A percentile compares a stretch with the other conserved stretches of the same genome.
phyloP scores from a whole-genome alignment of 805 yeast genomes.

The Schwanniomyces vanrijiae region DNA sequence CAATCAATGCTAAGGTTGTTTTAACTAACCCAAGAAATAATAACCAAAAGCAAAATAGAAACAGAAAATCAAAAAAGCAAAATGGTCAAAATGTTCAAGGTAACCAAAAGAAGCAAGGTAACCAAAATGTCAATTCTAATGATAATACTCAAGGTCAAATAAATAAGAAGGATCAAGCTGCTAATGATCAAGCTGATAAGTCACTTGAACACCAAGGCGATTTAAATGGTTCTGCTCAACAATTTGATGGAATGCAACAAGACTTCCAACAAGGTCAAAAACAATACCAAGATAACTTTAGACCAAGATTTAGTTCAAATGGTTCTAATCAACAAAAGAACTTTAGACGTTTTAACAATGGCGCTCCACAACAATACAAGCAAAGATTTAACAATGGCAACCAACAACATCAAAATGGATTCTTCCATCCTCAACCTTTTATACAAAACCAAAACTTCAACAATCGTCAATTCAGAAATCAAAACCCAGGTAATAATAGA shows the following conservation, averaged over 20 bases:
- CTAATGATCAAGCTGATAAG: slow-evolving; percentile 2
- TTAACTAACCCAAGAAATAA: slow-evolving; percentile 36
- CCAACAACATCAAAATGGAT: slow-evolving; percentile 22
- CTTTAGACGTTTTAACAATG: slow-evolving; percentile 26
- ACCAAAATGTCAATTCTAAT: not conserved
- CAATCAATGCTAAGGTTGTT: slow-evolving; percentile 42
- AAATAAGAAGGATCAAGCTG: slow-evolving; percentile 5
- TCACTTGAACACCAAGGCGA: slow-evolving; percentile 4
- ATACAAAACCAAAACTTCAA: slow-evolving; percentile 23
- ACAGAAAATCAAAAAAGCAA: slow-evolving; percentile 28
- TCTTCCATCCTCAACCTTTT: slow-evolving; percentile 33
- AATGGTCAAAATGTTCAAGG: slow-evolving; percentile 10
- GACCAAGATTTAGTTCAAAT: slow-evolving; percentile 10
- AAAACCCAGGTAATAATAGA: slow-evolving; percentile 14
- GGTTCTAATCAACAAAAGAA: slow-evolving; percentile 18
- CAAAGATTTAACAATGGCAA: slow-evolving; percentile 18
- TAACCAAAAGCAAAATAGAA: slow-evolving; percentile 19
- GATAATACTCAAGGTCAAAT: not conserved
- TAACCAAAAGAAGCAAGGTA: slow-evolving; percentile 8
- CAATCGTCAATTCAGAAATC: slow-evolving; percentile 26
- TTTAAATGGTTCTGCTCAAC: slow-evolving; percentile 3
- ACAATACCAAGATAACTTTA: slow-evolving; percentile 11
- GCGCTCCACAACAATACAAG: slow-evolving; percentile 14
- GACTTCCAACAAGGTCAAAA: slow-evolving; percentile 6
- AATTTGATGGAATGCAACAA: slow-evolving; percentile 5